These are phyloP conservation scores for Huntiella bhutanensis DNA, from an alignment of 2,329 filamentous ascomycete species.

Conservation along the genomic window DNA sequence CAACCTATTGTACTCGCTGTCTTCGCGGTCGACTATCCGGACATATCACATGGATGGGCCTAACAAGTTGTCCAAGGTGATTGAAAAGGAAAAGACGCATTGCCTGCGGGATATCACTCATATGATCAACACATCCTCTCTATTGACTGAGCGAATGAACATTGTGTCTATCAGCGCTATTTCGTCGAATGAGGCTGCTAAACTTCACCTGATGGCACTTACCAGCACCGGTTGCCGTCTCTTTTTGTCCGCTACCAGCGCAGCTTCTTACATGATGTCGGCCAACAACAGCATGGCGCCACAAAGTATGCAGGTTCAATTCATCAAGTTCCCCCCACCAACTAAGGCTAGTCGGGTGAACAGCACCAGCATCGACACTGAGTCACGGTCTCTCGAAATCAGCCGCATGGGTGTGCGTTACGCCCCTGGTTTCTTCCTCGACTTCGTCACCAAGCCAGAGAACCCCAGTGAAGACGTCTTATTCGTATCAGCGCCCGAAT, in stretches of 20 bases:
- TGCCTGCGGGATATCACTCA: conserved; percentile 62
- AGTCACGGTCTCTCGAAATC: conserved; percentile 28
- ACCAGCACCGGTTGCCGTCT: conserved; percentile 82
- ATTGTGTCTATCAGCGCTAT: conserved; percentile 81
- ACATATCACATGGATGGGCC: conserved; percentile 69
- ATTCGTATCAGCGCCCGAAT: conserved; percentile 76
- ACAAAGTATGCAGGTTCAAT: conserved; percentile 93
- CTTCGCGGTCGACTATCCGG: conserved; percentile 69
- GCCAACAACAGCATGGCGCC: conserved; percentile 47
- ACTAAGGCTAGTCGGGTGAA: conserved; percentile 18
- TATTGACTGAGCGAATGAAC: conserved; percentile 49
- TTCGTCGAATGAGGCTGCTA: conserved; percentile 55
- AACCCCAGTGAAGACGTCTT: conserved; percentile 44
- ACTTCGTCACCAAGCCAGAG: conserved; percentile 50
- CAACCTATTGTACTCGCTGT: conserved; percentile 79
- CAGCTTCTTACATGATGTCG: conserved; percentile 45
- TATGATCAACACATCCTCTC: conserved; percentile 54
- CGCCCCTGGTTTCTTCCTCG: conserved; percentile 79
- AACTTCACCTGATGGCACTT: conserved; percentile 74
- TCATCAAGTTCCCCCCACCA: conserved; percentile 78
- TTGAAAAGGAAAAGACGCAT: conserved; percentile 43
- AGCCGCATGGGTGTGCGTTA: conserved; percentile 42
- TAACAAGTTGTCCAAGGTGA: conserved; percentile 41
- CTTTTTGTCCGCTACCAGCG: conserved; percentile 76
- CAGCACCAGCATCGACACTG: conserved; percentile 25